phyloP scores from a whole-genome alignment of 305 asterid genomes.

The Solanum hybrid region DNA sequence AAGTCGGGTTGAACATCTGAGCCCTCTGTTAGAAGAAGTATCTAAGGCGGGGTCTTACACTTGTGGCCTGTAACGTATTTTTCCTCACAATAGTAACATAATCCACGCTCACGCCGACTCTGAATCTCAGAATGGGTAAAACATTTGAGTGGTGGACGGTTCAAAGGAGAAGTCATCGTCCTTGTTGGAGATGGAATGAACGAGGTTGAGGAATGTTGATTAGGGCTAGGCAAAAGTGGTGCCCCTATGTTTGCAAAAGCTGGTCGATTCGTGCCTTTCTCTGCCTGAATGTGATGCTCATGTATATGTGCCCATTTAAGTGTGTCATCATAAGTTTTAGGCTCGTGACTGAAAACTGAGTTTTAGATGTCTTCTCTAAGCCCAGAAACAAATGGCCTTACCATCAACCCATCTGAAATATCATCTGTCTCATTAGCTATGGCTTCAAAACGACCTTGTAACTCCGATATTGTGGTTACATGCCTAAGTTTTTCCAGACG shows the following conservation, averaged over 20 bases:
- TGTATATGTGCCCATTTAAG: background rate
- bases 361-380: background rate
- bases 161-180: background rate
- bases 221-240: background rate
- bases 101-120: background rate
- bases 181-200: background rate
- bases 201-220: background rate
- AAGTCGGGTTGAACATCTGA: background rate
- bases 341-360: background rate
- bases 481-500: too few species aligned
- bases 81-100: background rate
- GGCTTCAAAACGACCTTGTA: too few species aligned
- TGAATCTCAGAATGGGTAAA: background rate
- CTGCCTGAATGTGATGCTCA: background rate
- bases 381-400: background rate
- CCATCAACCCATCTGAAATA: background rate
- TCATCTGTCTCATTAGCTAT: background rate
- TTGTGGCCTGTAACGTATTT: background rate
- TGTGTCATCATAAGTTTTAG: background rate
- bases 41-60: background rate
- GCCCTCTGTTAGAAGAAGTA: background rate
- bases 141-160: background rate
- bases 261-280: background rate
- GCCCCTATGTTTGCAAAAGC: background rate
- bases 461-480: too few species aligned